Percentiles rank a stretch among this genome's conserved stretches.
Conservation (phyloP, 768 basidiomycete species). For the Collybia sordida region DNA sequence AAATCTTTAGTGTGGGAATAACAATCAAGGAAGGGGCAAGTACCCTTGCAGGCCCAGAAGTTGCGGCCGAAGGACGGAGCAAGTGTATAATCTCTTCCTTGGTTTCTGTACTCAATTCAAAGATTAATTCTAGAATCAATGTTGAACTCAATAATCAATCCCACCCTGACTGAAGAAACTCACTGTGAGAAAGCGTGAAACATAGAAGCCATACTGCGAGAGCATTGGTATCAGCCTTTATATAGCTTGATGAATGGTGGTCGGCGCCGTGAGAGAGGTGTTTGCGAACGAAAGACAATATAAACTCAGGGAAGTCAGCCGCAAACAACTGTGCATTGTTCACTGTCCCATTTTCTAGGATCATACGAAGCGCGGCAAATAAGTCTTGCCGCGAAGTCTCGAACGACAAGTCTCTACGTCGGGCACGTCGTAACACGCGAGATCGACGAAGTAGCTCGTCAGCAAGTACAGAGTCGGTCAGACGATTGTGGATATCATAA, state of each 20-base stretch:
- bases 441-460: slow-evolving; percentile 48
- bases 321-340: slow-evolving; percentile 46
- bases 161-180: slow-evolving; percentile 13
- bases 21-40: not conserved
- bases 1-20: slow-evolving; percentile 3
- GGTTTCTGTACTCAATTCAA: slow-evolving; percentile 32
- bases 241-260: slow-evolving; percentile 1
- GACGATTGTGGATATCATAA: slow-evolving; percentile 19
- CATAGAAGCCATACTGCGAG: slow-evolving; percentile 41
- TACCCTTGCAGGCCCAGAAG: slow-evolving; percentile 1
- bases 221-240: slow-evolving; percentile 19
- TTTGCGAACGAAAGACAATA: slow-evolving; percentile 28
- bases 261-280: slow-evolving; percentile 11
- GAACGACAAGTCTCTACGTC: slow-evolving; percentile 30
- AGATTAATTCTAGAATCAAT: slow-evolving; percentile 29
- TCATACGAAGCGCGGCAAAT: slow-evolving; percentile 59
- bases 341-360: slow-evolving; percentile 52
- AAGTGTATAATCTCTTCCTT: slow-evolving; percentile 40
- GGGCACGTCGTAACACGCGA: slow-evolving; percentile 47
- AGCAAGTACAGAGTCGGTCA: slow-evolving; percentile 43
- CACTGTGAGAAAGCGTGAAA: slow-evolving; percentile 38
- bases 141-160: slow-evolving; percentile 11
- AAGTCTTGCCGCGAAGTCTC: slow-evolving; percentile 41
- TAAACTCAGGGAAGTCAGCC: slow-evolving; percentile 38
- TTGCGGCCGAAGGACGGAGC: slow-evolving; percentile 39